Base-by-base conservation (phyloP, 495 filamentous ascomycete species). In the Aspergillus homomorphus region DNA sequence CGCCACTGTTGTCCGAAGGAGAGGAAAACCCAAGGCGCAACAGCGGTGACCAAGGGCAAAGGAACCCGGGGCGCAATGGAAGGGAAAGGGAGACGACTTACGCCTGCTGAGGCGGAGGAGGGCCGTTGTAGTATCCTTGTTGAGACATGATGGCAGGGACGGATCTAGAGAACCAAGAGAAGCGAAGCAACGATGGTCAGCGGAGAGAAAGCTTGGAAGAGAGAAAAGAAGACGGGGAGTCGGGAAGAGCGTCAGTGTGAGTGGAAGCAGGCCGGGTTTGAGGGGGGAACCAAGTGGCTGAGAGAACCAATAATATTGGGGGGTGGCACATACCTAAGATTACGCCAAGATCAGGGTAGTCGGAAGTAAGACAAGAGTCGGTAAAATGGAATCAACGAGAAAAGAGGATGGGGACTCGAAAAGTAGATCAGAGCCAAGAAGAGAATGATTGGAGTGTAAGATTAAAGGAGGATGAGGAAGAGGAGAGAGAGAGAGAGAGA, bases 71-170 rank as follows among this genome's bases (percentile, higher is more conserved):
- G 43, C 45, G 54, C 43, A 41, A 42, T 44, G 22, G 20, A 54
- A 15, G 44, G 42, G 53, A 16, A 14, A 54, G 19, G 44, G 46
- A 45, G 18, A n/a, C 26, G 28, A 66, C 67, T 60, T 65, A 66
- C 64, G 66, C 58, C 59, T 68, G 66, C 43, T 63, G 66, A 54
- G 64, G 69, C 22, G 60, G 63, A 48, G 63, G 66, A 52, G 64
- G 62, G 23, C 63, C 62, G 60, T 53, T 59, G 62, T 69, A 69
- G 57, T 61, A 64, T 21, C 33, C 33, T 38, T 56, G 57, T 20
- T 58, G 51, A 42, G 65, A 46, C 62, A 64, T 67, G 56, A 33
- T 59, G 56, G 44, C 50, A 54, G 43, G 50, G 15, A 22, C 23
- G 28, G 10, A 50, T 28, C 48, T 51, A 12, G 15, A 19, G 22